Conservation (phyloP, 371 early-diverging fungal genomes). For the Modicella reniformis region DNA sequence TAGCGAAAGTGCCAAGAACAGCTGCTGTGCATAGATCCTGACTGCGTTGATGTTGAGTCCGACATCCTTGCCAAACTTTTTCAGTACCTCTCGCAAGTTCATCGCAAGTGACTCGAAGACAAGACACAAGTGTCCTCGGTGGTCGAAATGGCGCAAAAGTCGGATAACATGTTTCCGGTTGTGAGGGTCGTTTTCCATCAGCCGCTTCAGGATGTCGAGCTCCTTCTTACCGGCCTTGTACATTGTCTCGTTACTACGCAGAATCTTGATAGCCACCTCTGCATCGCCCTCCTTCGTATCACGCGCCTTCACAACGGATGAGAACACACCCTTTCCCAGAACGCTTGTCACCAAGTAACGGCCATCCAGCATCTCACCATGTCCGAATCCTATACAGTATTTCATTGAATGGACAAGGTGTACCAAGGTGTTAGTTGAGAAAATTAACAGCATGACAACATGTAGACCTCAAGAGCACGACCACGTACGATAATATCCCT, state of each 20-base stretch:
- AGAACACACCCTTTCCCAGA: conserved; percentile 95
- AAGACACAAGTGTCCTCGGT: conserved; percentile 90
- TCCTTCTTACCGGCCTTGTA: conserved; percentile 93
- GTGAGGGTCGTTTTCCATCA: conserved; percentile 84
- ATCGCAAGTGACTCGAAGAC: conserved; percentile 94
- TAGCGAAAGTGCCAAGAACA: conserved; percentile 86
- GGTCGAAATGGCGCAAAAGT: conserved; percentile 85
- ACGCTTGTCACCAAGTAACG: conserved; percentile 86
- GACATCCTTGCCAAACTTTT: conserved; percentile 91
- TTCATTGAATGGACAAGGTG: not conserved
- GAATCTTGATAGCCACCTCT: conserved; percentile 96
- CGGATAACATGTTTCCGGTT: conserved; percentile 90
- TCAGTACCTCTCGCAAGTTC: conserved; percentile 92
- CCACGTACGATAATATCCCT: conserved; percentile 93
- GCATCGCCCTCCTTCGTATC: conserved; percentile 73
- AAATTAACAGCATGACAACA: not conserved
- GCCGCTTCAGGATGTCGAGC: conserved; percentile 82
- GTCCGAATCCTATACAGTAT: conserved; percentile 66
- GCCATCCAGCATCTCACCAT: conserved; percentile 88
- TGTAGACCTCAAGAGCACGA: not conserved
- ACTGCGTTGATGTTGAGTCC: conserved; percentile 94
- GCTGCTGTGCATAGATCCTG: conserved; percentile 89
- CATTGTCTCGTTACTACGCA: conserved; percentile 95
- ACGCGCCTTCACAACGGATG: conserved; percentile 88
- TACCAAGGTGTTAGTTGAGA: no score